Base-by-base conservation (phyloP, 2,329 filamentous ascomycete genomes). In the Fusarium abutilonis region DNA sequence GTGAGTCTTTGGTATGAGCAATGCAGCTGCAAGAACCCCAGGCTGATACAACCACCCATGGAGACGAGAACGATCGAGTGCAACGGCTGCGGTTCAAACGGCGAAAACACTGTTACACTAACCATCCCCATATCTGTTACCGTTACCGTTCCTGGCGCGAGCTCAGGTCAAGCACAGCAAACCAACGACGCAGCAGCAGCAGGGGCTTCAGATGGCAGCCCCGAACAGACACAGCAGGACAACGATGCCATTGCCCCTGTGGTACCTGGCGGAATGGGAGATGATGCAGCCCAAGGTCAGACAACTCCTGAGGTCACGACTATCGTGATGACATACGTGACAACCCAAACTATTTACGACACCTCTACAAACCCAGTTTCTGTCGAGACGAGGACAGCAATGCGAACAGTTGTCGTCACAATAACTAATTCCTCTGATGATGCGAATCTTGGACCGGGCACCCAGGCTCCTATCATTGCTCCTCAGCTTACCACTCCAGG, bases 1-100 rank as follows among this genome's bases (percentile, higher is more conserved):
- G 73, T 76, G 8, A 76, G 74, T 14, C 58, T 75, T 21, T 45
- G 55, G n/a, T 62, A 63, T 11, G 56, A 68, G n/a, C 48, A 63
- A 3, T 72, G 70, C 32, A 52, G 45, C 4, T 71, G 67, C 41
- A 52, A 64, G 14, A 67, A 55, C 11, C 63, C 62, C 9, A 46
- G 35, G 15, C 36, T 65, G 40, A 47, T 63, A 15, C 36, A 31
- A 4, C 51, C 64, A 4, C 56, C 68, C 8, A 69, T 71, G 69
- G 47, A 60, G 36, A 71, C 69, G 2, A 63, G 56, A 35, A 53
- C 63, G 2, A 47, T 70, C 1, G 42, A 64, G 14, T 71, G 69
- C 36, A 51, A 66, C 11, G 58, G 46, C n/a, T 71, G 69, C 13
- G 69, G 69, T 3, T 39, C 45, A 13, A 43, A 54, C n/a, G 69